Percentiles rank a stretch among this genome's conserved stretches.
phyloP scores from a whole-genome alignment of 1,139 yeast species.

The Saccharomycopsis hybrid region DNA sequence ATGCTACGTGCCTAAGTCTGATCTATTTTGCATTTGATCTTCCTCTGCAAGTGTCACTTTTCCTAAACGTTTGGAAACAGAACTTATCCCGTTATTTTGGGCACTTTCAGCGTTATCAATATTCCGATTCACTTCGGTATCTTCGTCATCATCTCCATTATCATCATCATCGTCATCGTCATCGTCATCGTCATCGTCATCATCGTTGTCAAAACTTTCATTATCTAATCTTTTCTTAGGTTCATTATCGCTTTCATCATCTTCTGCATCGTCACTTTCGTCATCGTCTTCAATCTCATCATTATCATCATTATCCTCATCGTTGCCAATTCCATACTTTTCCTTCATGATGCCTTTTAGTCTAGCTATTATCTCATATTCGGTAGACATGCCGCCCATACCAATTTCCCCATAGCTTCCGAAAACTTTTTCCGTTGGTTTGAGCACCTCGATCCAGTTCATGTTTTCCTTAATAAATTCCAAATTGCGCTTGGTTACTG shows the following conservation, averaged over 20 bases:
- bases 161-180: slow-evolving; percentile 21
- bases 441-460: slow-evolving; percentile 85
- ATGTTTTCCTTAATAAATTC: slow-evolving; percentile 72
- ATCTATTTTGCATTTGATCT: too few relatives aligned
- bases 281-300: slow-evolving; percentile 32
- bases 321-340: slow-evolving; percentile 57
- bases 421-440: slow-evolving; percentile 89
- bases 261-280: slow-evolving; percentile 37
- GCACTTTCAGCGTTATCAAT: too few relatives aligned
- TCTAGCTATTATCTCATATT: slow-evolving; percentile 85
- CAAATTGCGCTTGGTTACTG: slow-evolving; percentile 78
- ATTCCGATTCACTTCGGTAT: too few relatives aligned
- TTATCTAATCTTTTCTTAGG: too few relatives aligned
- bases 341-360: slow-evolving; percentile 84
- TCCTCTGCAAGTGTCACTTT: too few relatives aligned
- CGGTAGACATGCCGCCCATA: slow-evolving; percentile 89
- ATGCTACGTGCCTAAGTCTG: too few relatives aligned
- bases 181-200: slow-evolving; percentile 37
- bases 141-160: slow-evolving; percentile 3
- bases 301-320: slow-evolving; percentile 40
- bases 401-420: slow-evolving; percentile 94
- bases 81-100: too few relatives aligned
- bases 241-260: slow-evolving; percentile 42
- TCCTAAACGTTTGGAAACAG: too few relatives aligned
- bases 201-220: slow-evolving; percentile 41